phyloP scores from a whole-genome alignment of 306 rosid species.

The Quillaja saponaria region DNA sequence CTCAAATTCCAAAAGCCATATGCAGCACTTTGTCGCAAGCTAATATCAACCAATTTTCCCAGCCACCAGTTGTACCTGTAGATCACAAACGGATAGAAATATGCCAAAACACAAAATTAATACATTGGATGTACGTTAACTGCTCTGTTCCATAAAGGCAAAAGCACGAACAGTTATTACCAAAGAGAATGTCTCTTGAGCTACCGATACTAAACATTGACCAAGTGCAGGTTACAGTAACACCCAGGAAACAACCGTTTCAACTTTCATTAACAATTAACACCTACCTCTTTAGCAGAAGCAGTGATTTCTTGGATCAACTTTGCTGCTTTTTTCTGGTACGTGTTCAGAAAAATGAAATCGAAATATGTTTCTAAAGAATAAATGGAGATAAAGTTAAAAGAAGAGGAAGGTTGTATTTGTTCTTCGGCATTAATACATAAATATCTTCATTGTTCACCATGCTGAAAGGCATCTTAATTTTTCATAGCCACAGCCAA shows the following conservation, averaged over 20 bases:
- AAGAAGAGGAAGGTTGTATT: background rate
- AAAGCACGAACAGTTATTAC: constrained; percentile 92
- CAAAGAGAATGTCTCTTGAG: constrained; percentile 92
- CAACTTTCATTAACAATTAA: constrained; percentile 14
- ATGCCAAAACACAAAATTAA: constrained; percentile 31
- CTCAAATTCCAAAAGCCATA: constrained; percentile 84
- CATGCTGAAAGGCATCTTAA: background rate
- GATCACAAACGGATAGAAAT: constrained; percentile 20
- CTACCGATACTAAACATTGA: constrained; percentile 56
- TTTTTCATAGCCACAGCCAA: constrained; percentile 12
- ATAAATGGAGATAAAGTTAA: background rate
- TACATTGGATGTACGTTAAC: too few species aligned
- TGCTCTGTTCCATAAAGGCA: constrained; percentile 90
- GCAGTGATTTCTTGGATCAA: constrained; percentile 85
- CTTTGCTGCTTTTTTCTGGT: constrained; percentile 91
- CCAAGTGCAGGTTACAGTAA: constrained; percentile 7
- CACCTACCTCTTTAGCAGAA: constrained; percentile 82
- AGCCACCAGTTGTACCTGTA: constrained; percentile 82
- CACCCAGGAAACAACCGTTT: constrained; percentile 19
- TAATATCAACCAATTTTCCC: constrained; percentile 75
- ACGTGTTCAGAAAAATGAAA: constrained; percentile 46
- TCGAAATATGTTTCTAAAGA: background rate
- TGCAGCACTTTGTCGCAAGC: constrained; percentile 88
- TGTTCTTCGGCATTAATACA: constrained; percentile 17
- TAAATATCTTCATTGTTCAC: constrained; percentile 19